A percentile compares a stretch with the other conserved stretches of the same genome.
Conservation (phyloP, 2,329 filamentous ascomycete genomes). For the Ilyonectria robusta region DNA sequence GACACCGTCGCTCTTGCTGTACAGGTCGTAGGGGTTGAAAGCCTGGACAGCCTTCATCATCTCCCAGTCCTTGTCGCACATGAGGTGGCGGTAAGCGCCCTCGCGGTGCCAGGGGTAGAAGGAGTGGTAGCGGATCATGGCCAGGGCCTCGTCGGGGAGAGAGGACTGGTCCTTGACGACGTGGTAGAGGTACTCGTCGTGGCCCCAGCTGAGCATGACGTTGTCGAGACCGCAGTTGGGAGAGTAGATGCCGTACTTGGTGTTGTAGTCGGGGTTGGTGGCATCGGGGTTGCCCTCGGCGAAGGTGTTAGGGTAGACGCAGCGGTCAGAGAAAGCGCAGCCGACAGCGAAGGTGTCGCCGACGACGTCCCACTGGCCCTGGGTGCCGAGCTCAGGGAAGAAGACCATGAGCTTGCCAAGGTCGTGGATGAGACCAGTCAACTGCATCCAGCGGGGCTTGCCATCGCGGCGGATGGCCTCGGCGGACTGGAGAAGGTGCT, state of each 20-base stretch:
- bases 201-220: constrained; percentile 91
- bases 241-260: constrained; percentile 84
- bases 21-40: constrained; percentile 93
- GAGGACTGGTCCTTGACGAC: constrained; percentile 86
- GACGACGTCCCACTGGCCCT: constrained; percentile 94
- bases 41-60: constrained; percentile 87
- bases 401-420: constrained; percentile 86
- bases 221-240: constrained; percentile 87
- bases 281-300: constrained; percentile 78
- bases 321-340: constrained; percentile 80
- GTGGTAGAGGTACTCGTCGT: constrained; percentile 90
- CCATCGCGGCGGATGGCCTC: constrained; percentile 91
- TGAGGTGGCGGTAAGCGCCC: constrained; percentile 85
- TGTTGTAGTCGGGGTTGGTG: constrained; percentile 79
- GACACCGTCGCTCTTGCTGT: constrained; percentile 90
- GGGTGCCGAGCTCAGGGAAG: constrained; percentile 74
- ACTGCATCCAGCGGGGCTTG: constrained; percentile 86
- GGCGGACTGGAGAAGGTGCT: constrained; percentile 89
- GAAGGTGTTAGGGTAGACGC: constrained; percentile 88
- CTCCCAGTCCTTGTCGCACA: constrained; percentile 84
- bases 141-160: constrained; percentile 85
- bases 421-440: constrained; percentile 84
- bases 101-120: constrained; percentile 94
- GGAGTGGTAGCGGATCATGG: constrained; percentile 94
- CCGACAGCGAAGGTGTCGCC: constrained; percentile 88